Base-by-base conservation (phyloP, 2,329 filamentous ascomycete genomes). In the Coniella vitis region DNA sequence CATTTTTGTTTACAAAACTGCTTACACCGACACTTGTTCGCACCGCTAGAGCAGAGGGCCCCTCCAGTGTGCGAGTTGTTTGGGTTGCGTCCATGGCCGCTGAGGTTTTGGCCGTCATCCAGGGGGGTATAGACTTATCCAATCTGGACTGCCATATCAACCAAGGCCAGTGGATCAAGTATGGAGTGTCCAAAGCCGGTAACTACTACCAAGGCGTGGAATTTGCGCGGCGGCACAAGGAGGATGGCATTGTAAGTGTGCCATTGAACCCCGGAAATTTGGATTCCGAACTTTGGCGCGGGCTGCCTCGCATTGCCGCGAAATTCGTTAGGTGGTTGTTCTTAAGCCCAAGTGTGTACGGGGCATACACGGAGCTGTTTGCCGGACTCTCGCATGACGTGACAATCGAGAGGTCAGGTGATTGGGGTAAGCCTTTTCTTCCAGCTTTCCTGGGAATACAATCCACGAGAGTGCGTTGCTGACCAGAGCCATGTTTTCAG, bases 311-410 rank as follows among this genome's bases (percentile, higher is more conserved):
- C 8, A 29, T 10, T 3, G 37, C n/a, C 7, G 12, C 36, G 16
- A 16, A 17, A 17, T 31, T 54, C 12, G n/a, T 51, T 13, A 32
- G 32, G 8, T 19, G 38, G 1, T 22, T 48, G 4, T n/a, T 59
- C 16, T 44, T 56, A 38, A 40, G 60, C 47, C 53, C 56, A n/a
- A 9, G 49, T 22, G 21, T 58, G 51, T 48, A 55, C 21, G 68
- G 67, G 4, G 67, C 65, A 1, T 70, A 67, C 53, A 69, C 67
- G 0, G 63, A 68, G 59, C 53, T 71, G 5, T 70, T 61, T 51
- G 63, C 65, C 17, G 67, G 61, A 3, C 57, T 68, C 34, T 66
- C 65, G 3, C 61, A 63, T 1, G 62, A 68, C 3, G 55, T 69
- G 7, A 63, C 60, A 0, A 31, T 61, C 10, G 61, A 61, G 21